Percentiles rank a stretch among this genome's conserved stretches.
phyloP scores from a whole-genome alignment of 257 asterid genomes.

The Mentha longifolia region DNA sequence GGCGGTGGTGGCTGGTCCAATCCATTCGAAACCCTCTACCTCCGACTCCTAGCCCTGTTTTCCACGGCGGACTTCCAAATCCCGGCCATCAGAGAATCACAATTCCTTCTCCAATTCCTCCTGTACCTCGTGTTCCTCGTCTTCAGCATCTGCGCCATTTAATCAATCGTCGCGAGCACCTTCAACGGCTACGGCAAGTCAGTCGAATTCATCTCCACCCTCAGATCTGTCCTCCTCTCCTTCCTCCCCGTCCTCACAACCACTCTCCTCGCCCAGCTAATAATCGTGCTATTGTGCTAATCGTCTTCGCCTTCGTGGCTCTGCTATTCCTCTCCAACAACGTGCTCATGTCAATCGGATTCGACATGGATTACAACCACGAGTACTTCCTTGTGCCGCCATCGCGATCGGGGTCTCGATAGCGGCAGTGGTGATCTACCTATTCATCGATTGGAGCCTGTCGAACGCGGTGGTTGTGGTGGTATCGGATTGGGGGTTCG shows the following conservation, averaged over 20 bases:
- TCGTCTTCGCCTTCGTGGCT: slow-evolving; percentile 6
- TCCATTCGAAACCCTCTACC: slow-evolving; percentile 33
- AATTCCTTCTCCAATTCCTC: slow-evolving; percentile 33
- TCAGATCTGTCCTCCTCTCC: slow-evolving; percentile 49
- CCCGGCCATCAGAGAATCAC: slow-evolving; percentile 2
- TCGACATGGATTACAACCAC: slow-evolving; percentile 37
- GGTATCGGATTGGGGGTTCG: slow-evolving; percentile 76
- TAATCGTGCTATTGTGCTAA: slow-evolving; percentile 26
- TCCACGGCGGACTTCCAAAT: slow-evolving; percentile 20
- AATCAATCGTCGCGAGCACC: slow-evolving; percentile 63
- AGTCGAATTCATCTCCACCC: slow-evolving; percentile 50
- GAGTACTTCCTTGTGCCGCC: slow-evolving; percentile 21
- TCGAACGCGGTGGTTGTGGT: slow-evolving; percentile 56
- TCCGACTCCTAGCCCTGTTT: slow-evolving; percentile 36
- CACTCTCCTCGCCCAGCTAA: slow-evolving; percentile 12
- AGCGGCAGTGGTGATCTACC: slow-evolving; percentile 36
- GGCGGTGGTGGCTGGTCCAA: too few species aligned
- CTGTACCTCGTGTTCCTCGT: slow-evolving; percentile 38
- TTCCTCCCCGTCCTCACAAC: slow-evolving; percentile 51
- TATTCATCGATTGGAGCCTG: slow-evolving; percentile 58
- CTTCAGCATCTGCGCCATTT: slow-evolving; percentile 44
- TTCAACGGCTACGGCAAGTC: slow-evolving; percentile 71
- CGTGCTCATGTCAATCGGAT: slow-evolving; percentile 39
- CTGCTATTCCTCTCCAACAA: slow-evolving; percentile 13
- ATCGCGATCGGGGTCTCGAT: slow-evolving; percentile 27